A percentile compares a stretch with the other conserved stretches of the same genome.
phyloP scores from a whole-genome alignment of 164 flowering plant genomes.

The Platanus orientalis region DNA sequence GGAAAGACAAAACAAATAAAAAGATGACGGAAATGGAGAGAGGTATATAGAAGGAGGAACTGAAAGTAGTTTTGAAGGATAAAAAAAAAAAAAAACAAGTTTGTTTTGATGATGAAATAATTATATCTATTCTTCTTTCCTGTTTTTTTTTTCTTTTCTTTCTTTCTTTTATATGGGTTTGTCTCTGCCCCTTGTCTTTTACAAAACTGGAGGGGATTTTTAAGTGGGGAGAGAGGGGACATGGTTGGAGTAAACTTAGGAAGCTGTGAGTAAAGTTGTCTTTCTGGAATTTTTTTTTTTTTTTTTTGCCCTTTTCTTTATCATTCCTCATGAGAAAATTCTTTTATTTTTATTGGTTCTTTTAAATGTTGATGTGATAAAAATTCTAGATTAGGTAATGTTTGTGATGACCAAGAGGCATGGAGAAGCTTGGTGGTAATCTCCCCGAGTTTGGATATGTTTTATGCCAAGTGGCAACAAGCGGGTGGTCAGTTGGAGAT shows the following conservation, averaged over 20 bases:
- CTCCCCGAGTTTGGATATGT: constrained; percentile 51
- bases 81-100: background rate
- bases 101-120: constrained; percentile 7
- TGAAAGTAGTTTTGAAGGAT: constrained; percentile 20
- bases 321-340: no score
- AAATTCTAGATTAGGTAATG: constrained; percentile 38
- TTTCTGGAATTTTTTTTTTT: background rate
- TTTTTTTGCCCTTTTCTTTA: background rate
- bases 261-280: constrained; percentile 8
- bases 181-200: constrained; percentile 32
- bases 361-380: constrained; percentile 21
- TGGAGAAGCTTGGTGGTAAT: constrained; percentile 52
- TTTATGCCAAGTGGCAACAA: constrained; percentile 59
- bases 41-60: constrained; percentile 10
- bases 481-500: constrained; percentile 56
- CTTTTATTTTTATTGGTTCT: background rate
- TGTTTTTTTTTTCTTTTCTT: no score
- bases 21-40: constrained; percentile 13
- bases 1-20: background rate
- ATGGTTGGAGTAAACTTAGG: constrained; percentile 1
- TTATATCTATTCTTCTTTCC: constrained; percentile 2
- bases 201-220: constrained; percentile 30
- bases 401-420: constrained; percentile 34
- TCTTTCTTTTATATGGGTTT: constrained; percentile 16
- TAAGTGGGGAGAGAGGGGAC: constrained; percentile 16